Conservation (phyloP, 2,329 filamentous ascomycete species). For the Paecilomyces formosus region DNA sequence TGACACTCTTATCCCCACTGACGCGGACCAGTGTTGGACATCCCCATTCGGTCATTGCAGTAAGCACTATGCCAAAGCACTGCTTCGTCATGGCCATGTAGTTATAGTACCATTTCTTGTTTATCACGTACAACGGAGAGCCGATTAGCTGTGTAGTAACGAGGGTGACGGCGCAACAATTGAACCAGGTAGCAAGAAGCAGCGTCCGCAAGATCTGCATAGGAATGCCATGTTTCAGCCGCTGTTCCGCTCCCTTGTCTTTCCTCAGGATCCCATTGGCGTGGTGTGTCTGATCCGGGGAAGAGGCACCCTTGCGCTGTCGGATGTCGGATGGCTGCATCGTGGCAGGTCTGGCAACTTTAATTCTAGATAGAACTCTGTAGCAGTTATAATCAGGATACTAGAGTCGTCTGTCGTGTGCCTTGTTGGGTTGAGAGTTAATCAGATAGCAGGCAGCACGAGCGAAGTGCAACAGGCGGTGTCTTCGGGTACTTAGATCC, state of each 20-base stretch:
- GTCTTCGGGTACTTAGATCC: not conserved
- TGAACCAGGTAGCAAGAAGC: slow-evolving; percentile 38
- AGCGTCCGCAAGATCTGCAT: slow-evolving; percentile 40
- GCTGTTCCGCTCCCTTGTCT: slow-evolving; percentile 19
- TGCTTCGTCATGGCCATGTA: slow-evolving; percentile 62
- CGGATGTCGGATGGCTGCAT: slow-evolving; percentile 27
- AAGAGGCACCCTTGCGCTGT: slow-evolving; percentile 20
- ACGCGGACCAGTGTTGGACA: slow-evolving; percentile 55
- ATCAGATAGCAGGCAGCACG: not conserved
- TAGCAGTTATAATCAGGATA: not conserved
- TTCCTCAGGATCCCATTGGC: slow-evolving; percentile 12
- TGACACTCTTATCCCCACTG: slow-evolving; percentile 54
- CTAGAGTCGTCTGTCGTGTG: not conserved
- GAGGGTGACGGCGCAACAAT: slow-evolving; percentile 34
- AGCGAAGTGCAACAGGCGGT: not conserved
- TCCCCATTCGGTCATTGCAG: slow-evolving; percentile 56
- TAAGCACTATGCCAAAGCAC: slow-evolving; percentile 56
- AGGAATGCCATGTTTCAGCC: slow-evolving; percentile 37
- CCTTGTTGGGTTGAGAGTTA: not conserved
- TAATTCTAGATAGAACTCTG: not conserved
- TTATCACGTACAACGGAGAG: slow-evolving; percentile 53
- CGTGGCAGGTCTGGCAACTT: not conserved
- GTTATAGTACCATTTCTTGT: slow-evolving; percentile 54
- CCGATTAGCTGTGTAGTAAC: slow-evolving; percentile 54
- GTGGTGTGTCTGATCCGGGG: slow-evolving; percentile 9